phyloP scores from a whole-genome alignment of 2,329 filamentous ascomycete genomes.

The Grosmannia clavigera region DNA sequence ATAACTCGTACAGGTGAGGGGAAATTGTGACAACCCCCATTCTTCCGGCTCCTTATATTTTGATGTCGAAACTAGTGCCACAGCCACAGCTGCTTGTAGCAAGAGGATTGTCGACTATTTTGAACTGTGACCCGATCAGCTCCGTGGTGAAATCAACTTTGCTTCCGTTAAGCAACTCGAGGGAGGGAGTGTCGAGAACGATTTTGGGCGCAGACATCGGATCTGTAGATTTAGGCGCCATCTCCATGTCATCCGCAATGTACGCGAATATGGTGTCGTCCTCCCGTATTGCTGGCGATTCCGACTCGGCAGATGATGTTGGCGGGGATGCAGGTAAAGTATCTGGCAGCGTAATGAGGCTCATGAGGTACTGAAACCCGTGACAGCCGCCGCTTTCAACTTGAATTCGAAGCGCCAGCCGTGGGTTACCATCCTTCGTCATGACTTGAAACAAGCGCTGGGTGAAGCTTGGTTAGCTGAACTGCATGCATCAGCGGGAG shows the following conservation, averaged over 20 bases:
- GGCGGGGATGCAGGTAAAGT: constrained; percentile 13
- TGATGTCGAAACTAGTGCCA: constrained; percentile 94
- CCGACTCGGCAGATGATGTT: constrained; percentile 16
- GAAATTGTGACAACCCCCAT: not conserved
- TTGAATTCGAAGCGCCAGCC: constrained; percentile 77
- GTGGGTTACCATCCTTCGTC: constrained; percentile 56
- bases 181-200: constrained; percentile 74
- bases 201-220: constrained; percentile 50
- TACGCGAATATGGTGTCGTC: constrained; percentile 86
- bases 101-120: constrained; percentile 84
- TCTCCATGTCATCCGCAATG: constrained; percentile 35
- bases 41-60: constrained; percentile 32
- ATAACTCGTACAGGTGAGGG: not conserved
- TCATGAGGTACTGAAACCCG: constrained; percentile 96
- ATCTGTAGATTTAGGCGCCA: constrained; percentile 12
- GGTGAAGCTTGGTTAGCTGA: not conserved
- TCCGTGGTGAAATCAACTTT: constrained; percentile 96
- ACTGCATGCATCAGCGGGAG: not conserved
- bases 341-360: constrained; percentile 52
- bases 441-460: constrained; percentile 70
- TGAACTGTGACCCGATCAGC: constrained; percentile 80
- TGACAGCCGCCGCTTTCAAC: constrained; percentile 94
- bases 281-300: constrained; percentile 34
- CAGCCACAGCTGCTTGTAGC: constrained; percentile 94
- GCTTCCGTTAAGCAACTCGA: constrained; percentile 83